Evolutionary conservation across 1,139 yeast genomes (phyloP).

Genomic region (Sugiyamaella paludigena): DNA sequence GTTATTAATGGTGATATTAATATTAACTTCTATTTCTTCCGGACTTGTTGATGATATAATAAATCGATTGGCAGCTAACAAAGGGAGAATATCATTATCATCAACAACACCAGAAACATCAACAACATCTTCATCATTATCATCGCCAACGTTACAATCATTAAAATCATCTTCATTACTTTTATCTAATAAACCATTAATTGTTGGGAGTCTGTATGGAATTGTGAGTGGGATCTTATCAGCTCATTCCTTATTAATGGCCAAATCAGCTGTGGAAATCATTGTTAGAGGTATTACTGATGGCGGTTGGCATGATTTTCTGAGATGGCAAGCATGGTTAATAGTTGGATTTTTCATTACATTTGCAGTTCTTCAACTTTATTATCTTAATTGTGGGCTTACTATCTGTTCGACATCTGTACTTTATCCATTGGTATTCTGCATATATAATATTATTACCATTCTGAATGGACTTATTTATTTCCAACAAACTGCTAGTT

Average conservation of each 20-base stretch:
- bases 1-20: conserved; percentile 32
- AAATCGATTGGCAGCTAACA: conserved; percentile 1
- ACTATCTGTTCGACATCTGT: conserved; percentile 72
- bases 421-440: conserved; percentile 80
- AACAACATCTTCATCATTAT: no score
- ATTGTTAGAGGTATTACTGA: conserved; percentile 40
- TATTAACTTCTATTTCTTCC: conserved; percentile 28
- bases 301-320: conserved; percentile 34
- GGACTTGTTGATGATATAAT: conserved; percentile 8
- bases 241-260: conserved; percentile 81
- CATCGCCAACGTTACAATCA: no score
- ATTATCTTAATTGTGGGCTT: conserved; percentile 71
- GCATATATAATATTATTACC: conserved; percentile 73
- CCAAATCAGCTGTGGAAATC: conserved; percentile 78
- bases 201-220: conserved; percentile 62
- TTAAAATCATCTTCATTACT: neutral
- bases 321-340: conserved; percentile 43
- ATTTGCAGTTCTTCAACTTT: conserved; percentile 72
- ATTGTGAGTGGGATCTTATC: conserved; percentile 73
- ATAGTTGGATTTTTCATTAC: conserved; percentile 59
- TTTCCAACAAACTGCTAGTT: conserved; percentile 50
- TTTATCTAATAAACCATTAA: conserved; percentile 4
- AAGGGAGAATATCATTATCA: no score
- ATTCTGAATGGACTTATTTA: conserved; percentile 71
- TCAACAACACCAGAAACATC: no score